Base-by-base conservation (phyloP, 352 stramenopile species). In the Phytophthora kernoviae region DNA sequence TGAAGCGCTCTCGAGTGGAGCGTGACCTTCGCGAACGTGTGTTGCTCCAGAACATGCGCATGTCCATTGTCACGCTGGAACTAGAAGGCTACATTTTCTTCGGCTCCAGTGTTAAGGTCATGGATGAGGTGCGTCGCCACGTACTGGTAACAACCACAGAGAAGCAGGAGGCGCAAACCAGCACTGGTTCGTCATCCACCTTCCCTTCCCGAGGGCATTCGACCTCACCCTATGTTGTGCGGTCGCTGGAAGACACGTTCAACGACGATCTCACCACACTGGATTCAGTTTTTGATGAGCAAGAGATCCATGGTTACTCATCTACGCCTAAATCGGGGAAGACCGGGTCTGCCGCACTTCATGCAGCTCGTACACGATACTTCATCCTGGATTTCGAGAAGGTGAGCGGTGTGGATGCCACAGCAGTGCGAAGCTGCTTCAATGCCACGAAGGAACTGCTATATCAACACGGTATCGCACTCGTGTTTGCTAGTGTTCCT, bases 301-400 rank as follows among this genome's bases (percentile, higher is more conserved):
- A 76, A 7, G 45, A 75, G 39, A 67, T 65, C 14, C 71, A 75
- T 27, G 66, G 66, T 24, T 79, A 77, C 63, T 79, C 70, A 30
- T 68, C 67, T 2, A 77, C 70, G n/a, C 70, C 70, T 5, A 71
- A 68, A 53, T 50, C 65, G 33, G 62, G 44, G 8, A 68, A 50
- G 22, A 61, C 32, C 45, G 72, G 40, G 24, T 57, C 48, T 40
- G 53, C 66, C 10, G 77, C 62, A 7, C 70, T 92, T 17, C 81
- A 86, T 45, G 83, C 86, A 0, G 69, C 86, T 63, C 85, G 84
- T 47, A 96, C 87, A 18, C 73, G 79, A 15, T 94, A 93, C 64
- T 90, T 96, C 59, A 92, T 97, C 47, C 58, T 96, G 20, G 88
- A 97, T 68, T 97, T 97, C 72, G 81, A 91, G 21, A 85, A 84